Conservation (phyloP, 192 early-diverging fungal species). For the Funneliformis geosporum region DNA sequence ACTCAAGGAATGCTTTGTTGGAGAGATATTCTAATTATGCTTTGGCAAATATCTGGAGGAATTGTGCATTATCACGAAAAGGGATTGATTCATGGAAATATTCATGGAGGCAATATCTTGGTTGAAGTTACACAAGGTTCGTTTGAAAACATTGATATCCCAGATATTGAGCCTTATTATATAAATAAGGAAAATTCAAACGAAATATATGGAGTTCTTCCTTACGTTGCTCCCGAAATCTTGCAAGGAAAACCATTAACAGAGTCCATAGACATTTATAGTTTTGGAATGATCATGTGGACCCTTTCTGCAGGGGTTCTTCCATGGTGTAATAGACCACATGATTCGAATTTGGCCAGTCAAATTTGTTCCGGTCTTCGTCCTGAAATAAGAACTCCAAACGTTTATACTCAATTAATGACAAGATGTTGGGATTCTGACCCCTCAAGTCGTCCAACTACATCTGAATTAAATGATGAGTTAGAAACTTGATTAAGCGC, state of each 20-base stretch:
- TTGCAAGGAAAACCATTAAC: background rate
- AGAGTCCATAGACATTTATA: constrained; percentile 38
- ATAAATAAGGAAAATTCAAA: background rate
- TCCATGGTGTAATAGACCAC: constrained; percentile 35
- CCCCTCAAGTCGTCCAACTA: constrained; percentile 8
- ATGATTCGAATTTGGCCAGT: constrained; percentile 30
- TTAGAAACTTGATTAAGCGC: background rate
- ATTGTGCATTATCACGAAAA: background rate
- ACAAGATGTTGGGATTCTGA: constrained; percentile 41
- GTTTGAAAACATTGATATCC: background rate
- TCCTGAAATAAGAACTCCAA: constrained; percentile 39
- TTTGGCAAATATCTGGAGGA: background rate
- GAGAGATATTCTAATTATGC: background rate
- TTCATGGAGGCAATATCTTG: constrained; percentile 21
- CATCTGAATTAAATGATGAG: background rate
- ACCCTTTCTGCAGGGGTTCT: constrained; percentile 39
- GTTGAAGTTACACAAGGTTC: background rate
- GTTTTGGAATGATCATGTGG: constrained; percentile 48
- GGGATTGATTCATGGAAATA: background rate
- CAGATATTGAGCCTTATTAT: background rate
- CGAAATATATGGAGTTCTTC: constrained; percentile 33
- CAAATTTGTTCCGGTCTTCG: constrained; percentile 38
- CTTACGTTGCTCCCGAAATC: constrained; percentile 40
- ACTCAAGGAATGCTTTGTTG: background rate
- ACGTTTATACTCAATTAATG: constrained; percentile 36